Conservation (phyloP, 2,329 filamentous ascomycete species). For the Albophoma yamanashiensis region DNA sequence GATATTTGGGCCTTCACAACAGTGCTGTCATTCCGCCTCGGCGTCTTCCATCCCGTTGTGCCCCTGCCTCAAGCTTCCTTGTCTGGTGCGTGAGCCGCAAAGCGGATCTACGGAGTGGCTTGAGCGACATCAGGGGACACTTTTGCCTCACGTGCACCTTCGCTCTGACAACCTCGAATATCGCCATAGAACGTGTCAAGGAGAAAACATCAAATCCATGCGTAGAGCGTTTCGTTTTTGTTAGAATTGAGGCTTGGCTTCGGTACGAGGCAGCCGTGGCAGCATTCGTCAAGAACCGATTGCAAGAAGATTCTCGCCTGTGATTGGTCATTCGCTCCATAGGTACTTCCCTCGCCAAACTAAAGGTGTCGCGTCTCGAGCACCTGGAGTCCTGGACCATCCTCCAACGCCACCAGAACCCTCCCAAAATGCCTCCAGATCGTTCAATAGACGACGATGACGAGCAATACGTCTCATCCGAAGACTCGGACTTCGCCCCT, state of each 20-base stretch:
- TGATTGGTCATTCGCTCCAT: neutral
- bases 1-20: neutral
- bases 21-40: neutral
- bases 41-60: neutral
- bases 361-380: neutral
- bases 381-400: conserved; percentile 9
- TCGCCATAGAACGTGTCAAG: neutral
- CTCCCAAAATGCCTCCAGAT: conserved; percentile 30
- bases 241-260: neutral
- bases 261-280: neutral
- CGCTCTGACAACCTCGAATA: neutral
- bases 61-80: neutral
- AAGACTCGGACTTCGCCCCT: conserved; percentile 66
- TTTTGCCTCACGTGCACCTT: neutral
- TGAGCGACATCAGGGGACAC: too few relatives aligned
- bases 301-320: neutral
- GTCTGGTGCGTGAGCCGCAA: neutral
- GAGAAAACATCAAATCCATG: neutral
- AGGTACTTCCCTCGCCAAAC: neutral
- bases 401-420: conserved; percentile 28
- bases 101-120: neutral
- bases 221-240: too few relatives aligned
- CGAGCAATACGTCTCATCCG: conserved; percentile 55
- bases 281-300: neutral
- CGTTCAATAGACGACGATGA: conserved; percentile 34